Evolutionary conservation across 352 stramenopile genomes (phyloP).

Genomic region (Globisporangium megalacanthum): DNA sequence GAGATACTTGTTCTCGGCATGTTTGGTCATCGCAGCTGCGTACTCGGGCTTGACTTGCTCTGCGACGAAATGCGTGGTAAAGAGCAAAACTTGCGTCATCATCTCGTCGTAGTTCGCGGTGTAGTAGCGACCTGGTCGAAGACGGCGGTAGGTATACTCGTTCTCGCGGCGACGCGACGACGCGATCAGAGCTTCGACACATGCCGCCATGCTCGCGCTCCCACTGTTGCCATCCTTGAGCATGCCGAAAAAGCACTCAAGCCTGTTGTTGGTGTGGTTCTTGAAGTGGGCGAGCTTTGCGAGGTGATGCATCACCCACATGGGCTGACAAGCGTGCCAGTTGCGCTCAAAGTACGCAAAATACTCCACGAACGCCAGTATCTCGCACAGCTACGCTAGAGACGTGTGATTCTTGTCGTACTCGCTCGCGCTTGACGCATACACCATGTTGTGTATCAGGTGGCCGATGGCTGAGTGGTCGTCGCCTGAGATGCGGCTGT

Average conservation of each 20-base stretch:
- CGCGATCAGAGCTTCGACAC: neutral
- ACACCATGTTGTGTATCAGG: slow-evolving; percentile 9
- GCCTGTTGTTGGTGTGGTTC: neutral
- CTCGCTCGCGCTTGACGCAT: neutral
- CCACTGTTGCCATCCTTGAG: neutral
- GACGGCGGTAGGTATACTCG: neutral
- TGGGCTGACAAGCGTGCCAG: neutral
- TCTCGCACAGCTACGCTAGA: neutral
- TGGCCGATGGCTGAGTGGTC: slow-evolving; percentile 5
- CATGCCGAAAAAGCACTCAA: neutral
- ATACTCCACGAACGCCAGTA: neutral
- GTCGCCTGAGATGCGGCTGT: slow-evolving; percentile 10
- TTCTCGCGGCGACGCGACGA: neutral
- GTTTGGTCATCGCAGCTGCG: neutral
- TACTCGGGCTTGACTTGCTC: neutral
- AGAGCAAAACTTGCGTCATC: neutral
- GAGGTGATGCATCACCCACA: neutral
- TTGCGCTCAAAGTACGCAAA: neutral
- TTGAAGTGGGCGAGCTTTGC: neutral
- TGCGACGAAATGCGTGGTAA: neutral
- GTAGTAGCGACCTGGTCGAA: neutral
- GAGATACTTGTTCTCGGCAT: neutral
- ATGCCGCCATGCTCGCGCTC: neutral
- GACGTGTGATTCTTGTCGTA: slow-evolving; percentile 8
- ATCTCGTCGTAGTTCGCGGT: neutral